Evolutionary conservation across 1,284 basidiomycete species (phyloP).

Genomic region (Apiotrichum siamense): DNA sequence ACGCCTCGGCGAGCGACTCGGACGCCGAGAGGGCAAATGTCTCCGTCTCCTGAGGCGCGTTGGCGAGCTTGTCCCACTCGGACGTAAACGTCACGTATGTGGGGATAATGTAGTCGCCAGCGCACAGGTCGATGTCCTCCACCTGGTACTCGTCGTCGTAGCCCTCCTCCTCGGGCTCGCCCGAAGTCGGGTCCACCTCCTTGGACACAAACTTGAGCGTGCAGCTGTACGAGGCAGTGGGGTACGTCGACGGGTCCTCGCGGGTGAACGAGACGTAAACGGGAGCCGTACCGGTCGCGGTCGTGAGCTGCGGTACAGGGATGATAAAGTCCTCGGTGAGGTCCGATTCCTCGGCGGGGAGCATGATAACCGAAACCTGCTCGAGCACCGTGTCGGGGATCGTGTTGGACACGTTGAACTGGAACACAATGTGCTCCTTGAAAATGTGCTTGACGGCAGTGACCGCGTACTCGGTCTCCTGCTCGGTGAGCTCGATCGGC

Average conservation of each 20-base stretch:
- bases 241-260: conserved; percentile 67
- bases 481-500: conserved; percentile 82
- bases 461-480: conserved; percentile 97
- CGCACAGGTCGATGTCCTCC: conserved; percentile 89
- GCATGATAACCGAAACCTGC: conserved; percentile 90
- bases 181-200: conserved; percentile 93
- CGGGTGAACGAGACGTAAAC: conserved; percentile 94
- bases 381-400: conserved; percentile 95
- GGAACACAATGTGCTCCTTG: conserved; percentile 92
- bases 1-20: conserved; percentile 62
- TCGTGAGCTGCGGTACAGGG: conserved; percentile 64
- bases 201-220: conserved; percentile 96
- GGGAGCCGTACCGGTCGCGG: conserved; percentile 66
- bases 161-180: conserved; percentile 94
- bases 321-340: conserved; percentile 95
- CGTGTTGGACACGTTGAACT: conserved; percentile 99
- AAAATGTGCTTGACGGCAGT: conserved; percentile 95
- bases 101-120: conserved; percentile 86
- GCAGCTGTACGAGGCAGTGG: conserved; percentile 79
- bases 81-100: conserved; percentile 83
- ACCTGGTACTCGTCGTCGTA: conserved; percentile 98
- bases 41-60: conserved; percentile 72
- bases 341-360: conserved; percentile 65
- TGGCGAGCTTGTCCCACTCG: conserved; percentile 89
- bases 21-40: conserved; percentile 90